Conservation (phyloP, 306 rosid species). For the Quercus engelmannii region DNA sequence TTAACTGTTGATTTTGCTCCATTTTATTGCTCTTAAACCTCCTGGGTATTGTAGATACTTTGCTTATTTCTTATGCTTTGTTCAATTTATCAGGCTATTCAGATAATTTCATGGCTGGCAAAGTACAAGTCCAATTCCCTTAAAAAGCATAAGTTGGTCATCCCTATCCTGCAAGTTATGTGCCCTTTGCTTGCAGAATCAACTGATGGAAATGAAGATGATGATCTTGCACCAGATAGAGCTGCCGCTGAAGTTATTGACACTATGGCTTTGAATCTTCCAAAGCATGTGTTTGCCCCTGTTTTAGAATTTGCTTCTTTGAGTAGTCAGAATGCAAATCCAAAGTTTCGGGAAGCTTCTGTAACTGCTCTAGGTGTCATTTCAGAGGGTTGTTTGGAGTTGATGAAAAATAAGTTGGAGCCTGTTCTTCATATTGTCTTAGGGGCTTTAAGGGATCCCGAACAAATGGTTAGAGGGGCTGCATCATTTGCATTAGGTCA, state of each 20-base stretch:
- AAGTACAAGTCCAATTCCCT: slow-evolving; percentile 84
- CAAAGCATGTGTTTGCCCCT: slow-evolving; percentile 81
- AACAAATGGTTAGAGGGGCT: slow-evolving; percentile 97
- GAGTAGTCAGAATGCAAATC: slow-evolving; percentile 81
- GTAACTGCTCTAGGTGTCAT: slow-evolving; percentile 91
- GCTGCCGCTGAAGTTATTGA: slow-evolving; percentile 98
- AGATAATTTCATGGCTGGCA: slow-evolving; percentile 94
- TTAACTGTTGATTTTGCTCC: neutral
- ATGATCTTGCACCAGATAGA: slow-evolving; percentile 97
- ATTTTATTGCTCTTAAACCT: slow-evolving; percentile 5
- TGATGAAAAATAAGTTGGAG: slow-evolving; percentile 74
- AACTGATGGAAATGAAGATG: slow-evolving; percentile 69
- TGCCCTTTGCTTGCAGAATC: slow-evolving; percentile 97
- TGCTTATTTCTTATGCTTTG: slow-evolving; percentile 22
- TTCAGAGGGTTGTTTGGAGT: slow-evolving; percentile 96
- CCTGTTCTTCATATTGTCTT: slow-evolving; percentile 89
- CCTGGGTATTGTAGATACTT: neutral
- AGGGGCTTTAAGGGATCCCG: slow-evolving; percentile 93
- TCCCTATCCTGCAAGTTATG: slow-evolving; percentile 83
- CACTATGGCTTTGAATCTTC: slow-evolving; percentile 86
- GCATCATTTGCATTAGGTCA: slow-evolving; percentile 99
- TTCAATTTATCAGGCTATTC: slow-evolving; percentile 71
- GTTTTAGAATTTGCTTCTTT: slow-evolving; percentile 85
- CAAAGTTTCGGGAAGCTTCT: slow-evolving; percentile 96
- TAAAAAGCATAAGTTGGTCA: slow-evolving; percentile 81